Evolutionary conservation across 129 eudicot genomes (phyloP).

Genomic region (Erigeron canadensis): DNA sequence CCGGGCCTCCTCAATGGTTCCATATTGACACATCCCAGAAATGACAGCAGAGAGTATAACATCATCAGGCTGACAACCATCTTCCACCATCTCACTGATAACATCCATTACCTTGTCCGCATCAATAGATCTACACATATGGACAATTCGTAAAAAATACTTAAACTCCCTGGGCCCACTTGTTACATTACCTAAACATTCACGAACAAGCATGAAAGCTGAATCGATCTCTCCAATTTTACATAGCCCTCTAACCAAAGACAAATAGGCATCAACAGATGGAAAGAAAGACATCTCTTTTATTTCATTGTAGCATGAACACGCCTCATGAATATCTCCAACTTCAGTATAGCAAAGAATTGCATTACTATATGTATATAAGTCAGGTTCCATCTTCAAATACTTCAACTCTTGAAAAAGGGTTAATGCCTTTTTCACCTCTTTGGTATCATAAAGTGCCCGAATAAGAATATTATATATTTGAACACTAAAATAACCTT

Average conservation of each 20-base stretch:
- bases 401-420: conserved; percentile 58
- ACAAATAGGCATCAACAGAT: conserved; percentile 60
- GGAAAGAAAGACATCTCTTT: conserved; percentile 54
- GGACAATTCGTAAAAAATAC: conserved; percentile 63
- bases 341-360: conserved; percentile 50
- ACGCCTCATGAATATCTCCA: conserved; percentile 64
- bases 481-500: conserved; percentile 48
- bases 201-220: conserved; percentile 70
- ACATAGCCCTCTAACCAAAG: conserved; percentile 76
- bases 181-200: conserved; percentile 69
- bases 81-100: conserved; percentile 66
- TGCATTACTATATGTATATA: conserved; percentile 52
- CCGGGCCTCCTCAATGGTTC: conserved; percentile 86
- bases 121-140: conserved; percentile 71
- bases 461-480: conserved; percentile 68
- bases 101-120: conserved; percentile 63
- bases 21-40: conserved; percentile 80
- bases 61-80: conserved; percentile 53
- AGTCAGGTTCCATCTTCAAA: conserved; percentile 52
- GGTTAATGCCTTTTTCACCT: conserved; percentile 52
- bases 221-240: conserved; percentile 70
- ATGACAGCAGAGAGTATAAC: conserved; percentile 60
- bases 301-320: conserved; percentile 61
- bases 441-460: conserved; percentile 56
- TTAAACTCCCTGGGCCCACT: conserved; percentile 79